Evolutionary conservation across 495 filamentous ascomycete genomes (phyloP).

Genomic region (Penicillium chermesinum): DNA sequence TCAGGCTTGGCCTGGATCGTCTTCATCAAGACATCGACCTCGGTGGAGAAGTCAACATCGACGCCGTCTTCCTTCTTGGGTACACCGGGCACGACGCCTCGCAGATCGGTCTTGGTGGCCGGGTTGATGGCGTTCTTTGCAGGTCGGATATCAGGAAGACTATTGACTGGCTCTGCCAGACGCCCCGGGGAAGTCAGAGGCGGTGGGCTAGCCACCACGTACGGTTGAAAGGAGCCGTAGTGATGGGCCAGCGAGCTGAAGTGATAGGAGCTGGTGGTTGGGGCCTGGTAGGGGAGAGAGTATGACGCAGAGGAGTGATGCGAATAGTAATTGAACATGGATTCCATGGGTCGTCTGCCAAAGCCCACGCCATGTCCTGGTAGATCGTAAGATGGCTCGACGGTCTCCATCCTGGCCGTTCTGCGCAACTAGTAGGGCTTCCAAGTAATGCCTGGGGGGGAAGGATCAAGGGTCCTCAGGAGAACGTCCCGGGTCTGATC

Average conservation of each 20-base stretch:
- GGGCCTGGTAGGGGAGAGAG: slow-evolving; percentile 35
- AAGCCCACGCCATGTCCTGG: slow-evolving; percentile 35
- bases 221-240: slow-evolving; percentile 6
- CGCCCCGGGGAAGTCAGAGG: slow-evolving; percentile 26
- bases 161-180: slow-evolving; percentile 28
- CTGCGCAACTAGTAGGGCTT: no score
- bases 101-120: slow-evolving; percentile 11
- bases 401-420: slow-evolving; percentile 48
- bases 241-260: slow-evolving; percentile 26
- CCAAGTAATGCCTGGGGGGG: no score
- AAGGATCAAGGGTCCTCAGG: no score
- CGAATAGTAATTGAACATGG: slow-evolving; percentile 36
- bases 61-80: slow-evolving; percentile 13
- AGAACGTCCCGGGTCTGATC: slow-evolving; percentile 10
- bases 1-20: slow-evolving; percentile 71
- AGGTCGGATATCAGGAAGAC: slow-evolving; percentile 36
- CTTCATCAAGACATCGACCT: slow-evolving; percentile 89
- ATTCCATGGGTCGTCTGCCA: slow-evolving; percentile 36
- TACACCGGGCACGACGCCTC: background rate
- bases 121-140: slow-evolving; percentile 41
- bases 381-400: slow-evolving; percentile 42
- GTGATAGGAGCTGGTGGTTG: slow-evolving; percentile 30
- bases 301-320: slow-evolving; percentile 32
- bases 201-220: slow-evolving; percentile 28
- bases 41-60: slow-evolving; percentile 66